Evolutionary conservation across 805 yeast species (phyloP).

Genomic region (Pichia cabralensis): DNA sequence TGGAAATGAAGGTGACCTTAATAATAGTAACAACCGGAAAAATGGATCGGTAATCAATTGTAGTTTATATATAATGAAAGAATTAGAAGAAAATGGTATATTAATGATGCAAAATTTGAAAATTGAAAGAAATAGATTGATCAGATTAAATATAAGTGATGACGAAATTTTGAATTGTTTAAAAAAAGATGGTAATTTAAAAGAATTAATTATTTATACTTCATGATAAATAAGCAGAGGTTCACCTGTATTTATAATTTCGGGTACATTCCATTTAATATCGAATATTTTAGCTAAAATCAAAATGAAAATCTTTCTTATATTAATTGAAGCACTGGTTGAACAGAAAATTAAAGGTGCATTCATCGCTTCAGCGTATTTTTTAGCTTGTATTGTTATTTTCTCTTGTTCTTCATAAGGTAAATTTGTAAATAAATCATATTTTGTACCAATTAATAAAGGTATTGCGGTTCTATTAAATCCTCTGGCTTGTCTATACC

Average conservation of each 20-base stretch:
- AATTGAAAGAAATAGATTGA: slow-evolving; percentile 56
- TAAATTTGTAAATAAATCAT: slow-evolving; percentile 74
- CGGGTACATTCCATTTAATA: slow-evolving; percentile 71
- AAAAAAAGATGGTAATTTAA: slow-evolving; percentile 41
- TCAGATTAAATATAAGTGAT: slow-evolving; percentile 59
- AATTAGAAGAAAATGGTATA: slow-evolving; percentile 72
- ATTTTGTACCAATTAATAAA: slow-evolving; percentile 85
- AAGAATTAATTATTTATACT: slow-evolving; percentile 19
- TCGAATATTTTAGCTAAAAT: slow-evolving; percentile 87
- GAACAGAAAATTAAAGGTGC: slow-evolving; percentile 81
- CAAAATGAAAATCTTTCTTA: slow-evolving; percentile 88
- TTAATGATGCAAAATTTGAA: slow-evolving; percentile 55
- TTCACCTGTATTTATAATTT: slow-evolving; percentile 79
- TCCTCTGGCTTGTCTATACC: slow-evolving; percentile 90
- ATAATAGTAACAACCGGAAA: slow-evolving; percentile 5
- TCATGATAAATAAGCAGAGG: slow-evolving; percentile 66
- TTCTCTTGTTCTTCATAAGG: slow-evolving; percentile 75
- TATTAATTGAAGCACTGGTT: slow-evolving; percentile 83
- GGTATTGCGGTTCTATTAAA: slow-evolving; percentile 88
- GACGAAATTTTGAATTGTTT: slow-evolving; percentile 59
- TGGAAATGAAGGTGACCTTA: too few species aligned
- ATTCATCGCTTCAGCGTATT: slow-evolving; percentile 83
- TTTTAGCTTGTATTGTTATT: slow-evolving; percentile 71
- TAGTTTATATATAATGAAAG: slow-evolving; percentile 50
- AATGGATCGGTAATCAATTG: slow-evolving; percentile 43